These are phyloP conservation scores for Bryoerythrophyllum caledonicum DNA, from an alignment of 225 moss, liverwort and hornwort species.

Conservation along the genomic window DNA sequence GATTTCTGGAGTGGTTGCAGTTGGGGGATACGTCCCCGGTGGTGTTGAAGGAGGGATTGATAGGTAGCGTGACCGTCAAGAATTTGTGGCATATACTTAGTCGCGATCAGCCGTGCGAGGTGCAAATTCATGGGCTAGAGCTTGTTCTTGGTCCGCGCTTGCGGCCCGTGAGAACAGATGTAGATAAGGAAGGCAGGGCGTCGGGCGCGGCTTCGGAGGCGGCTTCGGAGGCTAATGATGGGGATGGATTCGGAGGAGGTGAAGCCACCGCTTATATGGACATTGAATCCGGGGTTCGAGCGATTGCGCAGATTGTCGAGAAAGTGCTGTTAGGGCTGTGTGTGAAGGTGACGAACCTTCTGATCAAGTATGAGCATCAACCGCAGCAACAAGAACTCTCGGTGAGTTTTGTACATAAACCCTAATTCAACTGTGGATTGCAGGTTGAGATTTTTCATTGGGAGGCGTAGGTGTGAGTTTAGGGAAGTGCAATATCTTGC, in stretches of 20 bases:
- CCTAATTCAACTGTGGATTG: slow-evolving; percentile 13
- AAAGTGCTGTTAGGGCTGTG: slow-evolving; percentile 84
- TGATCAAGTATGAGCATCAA: slow-evolving; percentile 66
- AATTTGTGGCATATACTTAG: slow-evolving; percentile 61
- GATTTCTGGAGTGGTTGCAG: slow-evolving; percentile 35
- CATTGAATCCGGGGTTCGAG: slow-evolving; percentile 94
- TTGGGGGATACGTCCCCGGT: slow-evolving; percentile 81
- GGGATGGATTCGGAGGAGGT: slow-evolving; percentile 35
- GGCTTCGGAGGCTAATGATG: slow-evolving; percentile 33
- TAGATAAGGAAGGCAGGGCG: slow-evolving; percentile 47
- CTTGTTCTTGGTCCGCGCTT: slow-evolving; percentile 77
- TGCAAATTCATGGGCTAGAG: slow-evolving; percentile 87
- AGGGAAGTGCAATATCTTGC: neutral
- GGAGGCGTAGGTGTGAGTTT: neutral
- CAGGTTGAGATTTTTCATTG: slow-evolving; percentile 13
- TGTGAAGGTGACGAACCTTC: slow-evolving; percentile 77
- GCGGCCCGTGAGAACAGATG: slow-evolving; percentile 36
- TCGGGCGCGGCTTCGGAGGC: slow-evolving; percentile 26
- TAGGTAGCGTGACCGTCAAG: slow-evolving; percentile 75
- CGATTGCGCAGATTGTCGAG: slow-evolving; percentile 95
- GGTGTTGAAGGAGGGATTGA: slow-evolving; percentile 79
- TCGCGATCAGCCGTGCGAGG: slow-evolving; percentile 77
- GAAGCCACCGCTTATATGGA: slow-evolving; percentile 78
- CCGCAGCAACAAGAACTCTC: slow-evolving; percentile 32
- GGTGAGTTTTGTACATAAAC: slow-evolving; percentile 36